These are phyloP conservation scores for Dovyalis caffra DNA, from an alignment of 345 rosid genomes.

Conservation along the genomic window DNA sequence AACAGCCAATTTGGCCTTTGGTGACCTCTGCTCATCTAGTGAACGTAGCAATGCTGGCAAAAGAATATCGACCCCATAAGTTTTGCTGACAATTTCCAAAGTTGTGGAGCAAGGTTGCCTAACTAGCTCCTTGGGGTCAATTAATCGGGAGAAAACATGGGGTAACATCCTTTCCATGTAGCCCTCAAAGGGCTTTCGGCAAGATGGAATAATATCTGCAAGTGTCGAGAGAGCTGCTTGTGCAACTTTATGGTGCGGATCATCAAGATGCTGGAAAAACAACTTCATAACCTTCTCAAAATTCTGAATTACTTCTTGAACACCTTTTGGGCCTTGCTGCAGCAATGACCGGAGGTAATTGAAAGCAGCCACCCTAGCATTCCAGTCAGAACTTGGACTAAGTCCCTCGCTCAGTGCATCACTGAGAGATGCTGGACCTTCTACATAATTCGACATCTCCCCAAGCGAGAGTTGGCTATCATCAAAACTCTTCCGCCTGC, in stretches of 20 bases:
- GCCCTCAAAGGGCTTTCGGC: slow-evolving; percentile 97
- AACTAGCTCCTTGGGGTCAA: slow-evolving; percentile 96
- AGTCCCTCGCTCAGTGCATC: slow-evolving; percentile 94
- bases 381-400: slow-evolving; percentile 92
- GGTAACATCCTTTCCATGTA: slow-evolving; percentile 97
- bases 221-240: slow-evolving; percentile 98
- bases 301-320: slow-evolving; percentile 88
- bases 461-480: slow-evolving; percentile 80
- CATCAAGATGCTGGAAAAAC: slow-evolving; percentile 95
- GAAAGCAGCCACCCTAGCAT: slow-evolving; percentile 94
- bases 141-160: slow-evolving; percentile 92
- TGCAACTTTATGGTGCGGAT: slow-evolving; percentile 99
- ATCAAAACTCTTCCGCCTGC: slow-evolving; percentile 91
- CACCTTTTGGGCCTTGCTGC: slow-evolving; percentile 91
- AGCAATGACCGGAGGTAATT: slow-evolving; percentile 78
- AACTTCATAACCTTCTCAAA: slow-evolving; percentile 99
- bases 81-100: slow-evolving; percentile 91
- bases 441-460: slow-evolving; percentile 69
- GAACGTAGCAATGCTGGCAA: slow-evolving; percentile 96
- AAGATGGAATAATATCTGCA: slow-evolving; percentile 87
- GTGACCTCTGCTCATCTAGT: slow-evolving; percentile 95
- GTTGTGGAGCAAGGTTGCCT: slow-evolving; percentile 91
- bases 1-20: slow-evolving; percentile 98
- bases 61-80: slow-evolving; percentile 85
- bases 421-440: slow-evolving; percentile 79